Evolutionary conservation across 129 eudicot genomes (phyloP).

Genomic region (Lactuca saligna): DNA sequence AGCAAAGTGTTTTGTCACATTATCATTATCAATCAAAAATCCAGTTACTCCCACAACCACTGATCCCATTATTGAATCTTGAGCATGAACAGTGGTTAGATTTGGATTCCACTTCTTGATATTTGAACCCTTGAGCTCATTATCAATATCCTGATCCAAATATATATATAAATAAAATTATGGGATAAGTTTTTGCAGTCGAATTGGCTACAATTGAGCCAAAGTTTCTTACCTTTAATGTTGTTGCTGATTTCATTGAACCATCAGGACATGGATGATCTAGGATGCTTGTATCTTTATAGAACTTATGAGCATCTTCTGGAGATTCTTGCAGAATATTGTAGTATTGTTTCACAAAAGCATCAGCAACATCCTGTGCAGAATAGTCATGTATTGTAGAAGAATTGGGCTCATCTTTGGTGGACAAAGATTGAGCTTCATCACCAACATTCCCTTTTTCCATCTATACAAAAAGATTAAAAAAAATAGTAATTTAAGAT

Average conservation of each 20-base stretch:
- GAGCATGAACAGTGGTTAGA: constrained; percentile 34
- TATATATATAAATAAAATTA: not conserved
- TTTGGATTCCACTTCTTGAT: constrained; percentile 33
- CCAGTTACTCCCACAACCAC: constrained; percentile 39
- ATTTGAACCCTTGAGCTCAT: constrained; percentile 25
- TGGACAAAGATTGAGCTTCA: constrained; percentile 12
- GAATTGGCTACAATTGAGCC: not conserved
- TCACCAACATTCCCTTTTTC: constrained; percentile 24
- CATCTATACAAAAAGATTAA: constrained; percentile 23
- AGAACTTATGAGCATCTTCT: constrained; percentile 32
- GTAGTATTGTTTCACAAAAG: constrained; percentile 36
- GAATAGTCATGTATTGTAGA: constrained; percentile 27
- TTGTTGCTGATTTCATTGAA: constrained; percentile 34
- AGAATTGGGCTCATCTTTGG: constrained; percentile 11
- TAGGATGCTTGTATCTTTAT: constrained; percentile 30
- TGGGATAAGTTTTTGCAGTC: not conserved
- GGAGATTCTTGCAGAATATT: constrained; percentile 23
- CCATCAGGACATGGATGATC: constrained; percentile 31
- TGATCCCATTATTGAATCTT: constrained; percentile 31
- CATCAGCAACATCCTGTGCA: constrained; percentile 36
- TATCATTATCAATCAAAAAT: constrained; percentile 24
- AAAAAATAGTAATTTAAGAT: not conserved
- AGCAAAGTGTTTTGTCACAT: constrained; percentile 28
- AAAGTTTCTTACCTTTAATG: constrained; percentile 27
- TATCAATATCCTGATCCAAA: constrained; percentile 37